A percentile compares a stretch with the other conserved stretches of the same genome.
phyloP scores from a whole-genome alignment of 2,329 filamentous ascomycete genomes.

The Pseudocercospora eumusae region DNA sequence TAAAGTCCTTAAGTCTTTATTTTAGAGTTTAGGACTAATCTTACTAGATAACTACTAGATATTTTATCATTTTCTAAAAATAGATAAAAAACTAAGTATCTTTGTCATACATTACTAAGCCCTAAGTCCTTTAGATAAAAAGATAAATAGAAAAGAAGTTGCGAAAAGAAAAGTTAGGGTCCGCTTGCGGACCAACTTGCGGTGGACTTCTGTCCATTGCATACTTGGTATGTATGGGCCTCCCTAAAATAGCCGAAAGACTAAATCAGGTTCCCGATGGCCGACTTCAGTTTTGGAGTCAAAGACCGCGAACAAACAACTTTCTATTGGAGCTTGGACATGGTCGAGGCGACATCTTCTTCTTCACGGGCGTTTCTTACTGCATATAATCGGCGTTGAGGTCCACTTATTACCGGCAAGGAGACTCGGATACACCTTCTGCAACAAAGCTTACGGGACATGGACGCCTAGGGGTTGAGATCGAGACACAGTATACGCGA shows the following conservation, averaged over 20 bases:
- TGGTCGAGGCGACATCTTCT: neutral
- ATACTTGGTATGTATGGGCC: too few species aligned
- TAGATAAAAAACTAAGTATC: too few species aligned
- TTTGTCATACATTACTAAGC: too few species aligned
- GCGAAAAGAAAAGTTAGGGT: too few species aligned
- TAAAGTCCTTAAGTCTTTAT: too few species aligned
- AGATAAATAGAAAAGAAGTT: too few species aligned
- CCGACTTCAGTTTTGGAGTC: neutral
- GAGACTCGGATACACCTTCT: neutral
- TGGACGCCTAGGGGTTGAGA: neutral
- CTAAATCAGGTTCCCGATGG: neutral
- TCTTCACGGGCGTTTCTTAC: neutral
- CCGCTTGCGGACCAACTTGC: too few species aligned
- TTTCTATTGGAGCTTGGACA: neutral
- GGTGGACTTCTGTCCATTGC: too few species aligned
- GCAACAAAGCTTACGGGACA: neutral
- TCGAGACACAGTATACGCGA: neutral
- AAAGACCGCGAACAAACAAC: neutral
- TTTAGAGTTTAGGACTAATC: too few species aligned
- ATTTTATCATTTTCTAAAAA: too few species aligned
- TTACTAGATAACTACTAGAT: too few species aligned
- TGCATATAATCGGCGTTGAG: neutral
- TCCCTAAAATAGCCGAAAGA: neutral
- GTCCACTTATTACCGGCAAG: neutral
- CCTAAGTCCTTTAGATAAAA: too few species aligned